A percentile compares a stretch with the other conserved stretches of the same genome.
Conservation (phyloP, 495 filamentous ascomycete species). For the Cryomyces minteri region DNA sequence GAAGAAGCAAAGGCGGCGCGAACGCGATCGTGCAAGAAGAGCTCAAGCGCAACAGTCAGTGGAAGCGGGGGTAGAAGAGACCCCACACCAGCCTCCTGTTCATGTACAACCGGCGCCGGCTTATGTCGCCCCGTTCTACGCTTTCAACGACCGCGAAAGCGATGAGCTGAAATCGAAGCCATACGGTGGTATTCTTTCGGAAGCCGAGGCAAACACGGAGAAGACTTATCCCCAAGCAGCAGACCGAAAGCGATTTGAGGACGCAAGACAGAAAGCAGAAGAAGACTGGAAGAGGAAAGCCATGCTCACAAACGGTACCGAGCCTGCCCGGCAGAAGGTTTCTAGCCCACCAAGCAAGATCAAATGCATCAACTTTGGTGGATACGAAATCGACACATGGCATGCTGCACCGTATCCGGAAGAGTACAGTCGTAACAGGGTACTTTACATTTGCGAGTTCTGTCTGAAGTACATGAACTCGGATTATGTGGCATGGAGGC, state of each 20-base stretch:
- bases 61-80: constrained; percentile 5
- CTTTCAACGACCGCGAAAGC: constrained; percentile 67
- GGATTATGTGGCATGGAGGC: constrained; percentile 89
- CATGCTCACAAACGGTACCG: constrained; percentile 20
- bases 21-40: constrained; percentile 20
- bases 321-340: constrained; percentile 40
- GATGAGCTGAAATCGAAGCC: constrained; percentile 86
- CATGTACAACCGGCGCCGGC: constrained; percentile 20
- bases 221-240: constrained; percentile 63
- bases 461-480: constrained; percentile 99
- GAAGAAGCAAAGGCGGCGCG: constrained; percentile 27
- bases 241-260: constrained; percentile 72
- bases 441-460: constrained; percentile 97
- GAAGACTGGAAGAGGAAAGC: constrained; percentile 66
- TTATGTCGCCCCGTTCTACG: constrained; percentile 53
- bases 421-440: constrained; percentile 88
- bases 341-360: constrained; percentile 86
- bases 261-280: constrained; percentile 74
- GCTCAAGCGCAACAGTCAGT: constrained; percentile 10
- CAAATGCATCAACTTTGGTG: constrained; percentile 95
- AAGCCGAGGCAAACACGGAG: constrained; percentile 78
- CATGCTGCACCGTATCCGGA: constrained; percentile 98
- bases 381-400: constrained; percentile 96
- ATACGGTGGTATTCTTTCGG: constrained; percentile 82
- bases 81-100: constrained; percentile 32